Percentiles rank a stretch among this genome's conserved stretches.
Evolutionary conservation across 495 filamentous ascomycete species (phyloP).

Genomic region (Sphaerosporella brunnea): DNA sequence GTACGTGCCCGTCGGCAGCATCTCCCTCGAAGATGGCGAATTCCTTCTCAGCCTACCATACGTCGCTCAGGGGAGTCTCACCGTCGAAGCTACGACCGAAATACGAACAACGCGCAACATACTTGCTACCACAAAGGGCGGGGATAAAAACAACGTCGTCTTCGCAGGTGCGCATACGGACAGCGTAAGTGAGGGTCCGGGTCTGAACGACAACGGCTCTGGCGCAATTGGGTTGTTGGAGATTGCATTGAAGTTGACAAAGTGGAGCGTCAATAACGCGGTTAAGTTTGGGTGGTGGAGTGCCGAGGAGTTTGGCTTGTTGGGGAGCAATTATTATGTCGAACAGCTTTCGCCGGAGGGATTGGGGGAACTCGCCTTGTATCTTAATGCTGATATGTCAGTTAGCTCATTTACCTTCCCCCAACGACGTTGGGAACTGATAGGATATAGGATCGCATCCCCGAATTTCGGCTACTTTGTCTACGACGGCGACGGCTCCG

Average conservation of each 20-base stretch:
- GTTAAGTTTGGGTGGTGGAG: conserved; percentile 43
- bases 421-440: background rate
- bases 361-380: conserved; percentile 38
- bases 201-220: conserved; percentile 36
- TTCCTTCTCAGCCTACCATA: background rate
- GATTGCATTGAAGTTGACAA: conserved; percentile 34
- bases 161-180: conserved; percentile 42
- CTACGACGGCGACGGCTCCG: conserved; percentile 28
- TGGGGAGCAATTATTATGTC: conserved; percentile 40
- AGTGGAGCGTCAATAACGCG: conserved; percentile 35
- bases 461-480: conserved; percentile 36
- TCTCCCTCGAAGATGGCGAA: conserved; percentile 28
- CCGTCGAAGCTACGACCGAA: conserved; percentile 31
- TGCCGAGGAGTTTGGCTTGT: conserved; percentile 37
- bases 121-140: conserved; percentile 37
- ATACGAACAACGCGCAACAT: conserved; percentile 37
- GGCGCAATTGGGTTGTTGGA: conserved; percentile 38
- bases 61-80: conserved; percentile 30
- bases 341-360: conserved; percentile 32
- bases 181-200: conserved; percentile 7
- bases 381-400: conserved; percentile 43
- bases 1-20: conserved; percentile 36
- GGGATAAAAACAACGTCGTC: conserved; percentile 39
- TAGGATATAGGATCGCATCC: background rate
- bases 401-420: conserved; percentile 30